Conservation (phyloP, 768 basidiomycete species). For the Lactarius akahatsu region DNA sequence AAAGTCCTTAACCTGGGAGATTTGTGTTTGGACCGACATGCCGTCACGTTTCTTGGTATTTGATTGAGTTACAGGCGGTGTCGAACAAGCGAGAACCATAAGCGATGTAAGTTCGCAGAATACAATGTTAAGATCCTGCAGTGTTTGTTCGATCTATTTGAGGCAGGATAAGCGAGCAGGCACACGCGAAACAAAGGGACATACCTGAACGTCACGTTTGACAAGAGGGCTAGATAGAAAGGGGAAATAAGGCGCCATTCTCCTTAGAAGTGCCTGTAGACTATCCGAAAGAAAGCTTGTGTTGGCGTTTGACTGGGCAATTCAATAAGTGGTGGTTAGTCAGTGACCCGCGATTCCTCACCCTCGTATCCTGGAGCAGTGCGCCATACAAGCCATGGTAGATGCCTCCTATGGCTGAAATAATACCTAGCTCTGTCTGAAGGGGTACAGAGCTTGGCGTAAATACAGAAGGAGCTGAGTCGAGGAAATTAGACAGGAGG, state of each 20-base stretch:
- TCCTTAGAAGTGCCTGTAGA: slow-evolving; percentile 58
- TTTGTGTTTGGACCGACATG: slow-evolving; percentile 27
- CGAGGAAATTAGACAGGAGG: slow-evolving; percentile 80
- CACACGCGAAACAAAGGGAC: slow-evolving; percentile 7
- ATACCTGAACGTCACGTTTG: slow-evolving; percentile 59
- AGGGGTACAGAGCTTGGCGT: slow-evolving; percentile 58
- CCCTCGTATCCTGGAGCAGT: slow-evolving; percentile 47
- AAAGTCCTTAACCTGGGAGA: slow-evolving; percentile 52
- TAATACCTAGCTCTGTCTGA: slow-evolving; percentile 59
- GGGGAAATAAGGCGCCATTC: slow-evolving; percentile 86
- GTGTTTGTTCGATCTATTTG: slow-evolving; percentile 57
- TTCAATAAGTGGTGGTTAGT: background rate
- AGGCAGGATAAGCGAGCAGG: slow-evolving; percentile 18
- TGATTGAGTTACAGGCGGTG: slow-evolving; percentile 31
- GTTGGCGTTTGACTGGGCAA: slow-evolving; percentile 22
- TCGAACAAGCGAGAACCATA: slow-evolving; percentile 42
- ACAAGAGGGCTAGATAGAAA: slow-evolving; percentile 45
- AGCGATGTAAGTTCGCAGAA: slow-evolving; percentile 78
- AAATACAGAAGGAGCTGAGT: slow-evolving; percentile 82
- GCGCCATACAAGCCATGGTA: slow-evolving; percentile 58
- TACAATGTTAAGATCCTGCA: slow-evolving; percentile 70
- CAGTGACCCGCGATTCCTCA: slow-evolving; percentile 34
- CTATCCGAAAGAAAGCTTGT: slow-evolving; percentile 44
- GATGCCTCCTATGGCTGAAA: slow-evolving; percentile 58
- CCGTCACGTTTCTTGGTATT: slow-evolving; percentile 21